A percentile compares a stretch with the other conserved stretches of the same genome.
These are phyloP conservation scores for Clonostachys sp. DNA, from an alignment of 2,329 filamentous ascomycete genomes.

Conservation along the genomic window DNA sequence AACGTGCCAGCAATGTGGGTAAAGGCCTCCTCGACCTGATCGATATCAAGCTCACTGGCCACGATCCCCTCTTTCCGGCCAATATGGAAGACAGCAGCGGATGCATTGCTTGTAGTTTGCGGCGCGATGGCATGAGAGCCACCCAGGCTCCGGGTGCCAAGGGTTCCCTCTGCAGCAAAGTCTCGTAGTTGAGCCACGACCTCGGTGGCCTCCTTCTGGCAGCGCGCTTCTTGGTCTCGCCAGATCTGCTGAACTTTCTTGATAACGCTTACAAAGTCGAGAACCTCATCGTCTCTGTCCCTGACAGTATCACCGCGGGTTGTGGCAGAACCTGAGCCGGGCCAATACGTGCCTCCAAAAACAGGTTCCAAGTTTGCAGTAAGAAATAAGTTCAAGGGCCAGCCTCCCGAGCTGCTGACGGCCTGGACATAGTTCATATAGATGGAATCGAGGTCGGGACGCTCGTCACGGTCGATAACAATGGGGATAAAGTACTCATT, in stretches of 20 bases:
- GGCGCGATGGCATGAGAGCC: conserved; percentile 18
- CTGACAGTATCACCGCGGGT: conserved; percentile 29
- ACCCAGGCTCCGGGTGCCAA: conserved; percentile 37
- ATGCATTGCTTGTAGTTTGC: conserved; percentile 20
- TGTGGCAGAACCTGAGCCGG: conserved; percentile 60
- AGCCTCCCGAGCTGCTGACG: conserved; percentile 83
- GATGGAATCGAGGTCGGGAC: conserved; percentile 88
- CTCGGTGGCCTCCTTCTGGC: conserved; percentile 77
- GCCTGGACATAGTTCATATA: conserved; percentile 99
- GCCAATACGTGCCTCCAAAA: conserved; percentile 96
- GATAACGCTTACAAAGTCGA: conserved; percentile 80
- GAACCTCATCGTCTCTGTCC: conserved; percentile 49
- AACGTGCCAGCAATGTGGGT: conserved; percentile 76
- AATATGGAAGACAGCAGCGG: conserved; percentile 9
- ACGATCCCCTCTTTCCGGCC: not conserved
- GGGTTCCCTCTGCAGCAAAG: conserved; percentile 84
- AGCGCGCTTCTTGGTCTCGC: conserved; percentile 78
- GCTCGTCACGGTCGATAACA: conserved; percentile 89
- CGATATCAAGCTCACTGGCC: conserved; percentile 74
- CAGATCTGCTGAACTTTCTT: conserved; percentile 73
- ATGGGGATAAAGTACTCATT: conserved; percentile 88
- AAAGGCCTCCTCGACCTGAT: conserved; percentile 87
- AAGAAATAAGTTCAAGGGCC: conserved; percentile 95
- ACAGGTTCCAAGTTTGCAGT: conserved; percentile 91
- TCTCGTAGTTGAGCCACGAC: conserved; percentile 77